Percentiles rank a stretch among this genome's conserved stretches.
Conservation (phyloP, 225 moss, liverwort and hornwort species). For the Neckera pumila region DNA sequence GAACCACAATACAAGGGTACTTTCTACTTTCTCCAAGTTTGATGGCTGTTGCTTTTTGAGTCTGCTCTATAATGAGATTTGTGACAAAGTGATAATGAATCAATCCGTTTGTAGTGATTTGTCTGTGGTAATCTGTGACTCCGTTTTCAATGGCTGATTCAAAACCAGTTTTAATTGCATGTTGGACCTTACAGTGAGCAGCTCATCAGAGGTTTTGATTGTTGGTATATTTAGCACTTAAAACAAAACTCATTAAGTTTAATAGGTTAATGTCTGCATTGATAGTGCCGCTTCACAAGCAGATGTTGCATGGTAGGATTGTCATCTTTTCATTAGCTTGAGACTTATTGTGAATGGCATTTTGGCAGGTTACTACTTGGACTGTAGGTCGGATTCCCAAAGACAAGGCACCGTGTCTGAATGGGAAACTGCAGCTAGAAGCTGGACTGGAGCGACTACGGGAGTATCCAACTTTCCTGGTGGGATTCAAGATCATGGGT, state of each 20-base stretch:
- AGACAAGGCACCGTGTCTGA: conserved; percentile 88
- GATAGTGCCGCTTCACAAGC: background rate
- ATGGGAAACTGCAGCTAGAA: conserved; percentile 67
- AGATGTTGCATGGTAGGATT: background rate
- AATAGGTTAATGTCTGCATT: background rate
- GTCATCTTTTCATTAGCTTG: background rate
- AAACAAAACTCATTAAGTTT: background rate
- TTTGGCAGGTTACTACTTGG: conserved; percentile 78
- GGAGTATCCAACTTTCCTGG: conserved; percentile 72
- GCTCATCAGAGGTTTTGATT: background rate
- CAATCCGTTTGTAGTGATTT: background rate
- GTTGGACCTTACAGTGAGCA: background rate
- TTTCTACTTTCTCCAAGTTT: background rate
- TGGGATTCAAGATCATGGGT: conserved; percentile 85
- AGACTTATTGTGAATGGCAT: background rate
- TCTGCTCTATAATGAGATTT: background rate
- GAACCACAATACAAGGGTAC: conserved; percentile 74
- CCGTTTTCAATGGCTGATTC: background rate
- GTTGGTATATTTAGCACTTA: background rate
- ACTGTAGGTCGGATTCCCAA: conserved; percentile 83
- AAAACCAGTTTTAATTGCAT: background rate
- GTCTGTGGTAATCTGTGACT: background rate
- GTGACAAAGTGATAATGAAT: background rate
- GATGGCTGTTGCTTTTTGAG: background rate
- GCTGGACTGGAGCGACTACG: conserved; percentile 61